A percentile compares a stretch with the other conserved stretches of the same genome.
Evolutionary conservation across 768 basidiomycete species (phyloP).

Genomic region (Neoboletus magnificus): DNA sequence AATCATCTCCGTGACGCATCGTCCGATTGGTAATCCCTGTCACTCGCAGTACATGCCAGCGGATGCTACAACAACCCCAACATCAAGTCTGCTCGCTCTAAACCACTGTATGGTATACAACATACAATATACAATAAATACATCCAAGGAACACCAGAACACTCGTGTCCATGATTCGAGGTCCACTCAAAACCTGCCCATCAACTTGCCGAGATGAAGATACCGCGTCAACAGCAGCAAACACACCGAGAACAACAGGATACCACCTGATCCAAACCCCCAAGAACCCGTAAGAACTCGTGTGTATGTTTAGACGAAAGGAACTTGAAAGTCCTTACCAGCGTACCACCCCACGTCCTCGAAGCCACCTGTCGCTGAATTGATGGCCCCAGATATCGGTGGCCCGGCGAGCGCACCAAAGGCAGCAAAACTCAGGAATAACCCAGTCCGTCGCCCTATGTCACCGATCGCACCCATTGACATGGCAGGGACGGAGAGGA

Average conservation of each 20-base stretch:
- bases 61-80: too few species aligned
- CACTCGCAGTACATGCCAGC: too few species aligned
- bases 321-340: slow-evolving; percentile 15
- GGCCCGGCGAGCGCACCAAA: slow-evolving; percentile 66
- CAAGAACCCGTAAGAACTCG: too few species aligned
- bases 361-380: slow-evolving; percentile 47
- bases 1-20: too few species aligned
- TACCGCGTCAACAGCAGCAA: slow-evolving; percentile 40
- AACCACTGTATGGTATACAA: background rate
- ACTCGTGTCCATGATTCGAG: background rate
- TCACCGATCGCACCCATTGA: slow-evolving; percentile 58
- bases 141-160: background rate
- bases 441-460: slow-evolving; percentile 62
- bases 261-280: slow-evolving; percentile 26
- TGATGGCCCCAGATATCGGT: slow-evolving; percentile 72
- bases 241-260: slow-evolving; percentile 40
- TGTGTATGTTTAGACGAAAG: background rate
- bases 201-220: slow-evolving; percentile 37
- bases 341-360: slow-evolving; percentile 40
- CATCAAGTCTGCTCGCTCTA: too few species aligned
- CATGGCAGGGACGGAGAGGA: slow-evolving; percentile 56
- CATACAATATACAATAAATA: too few species aligned
- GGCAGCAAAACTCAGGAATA: slow-evolving; percentile 58
- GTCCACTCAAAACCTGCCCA: slow-evolving; percentile 40
- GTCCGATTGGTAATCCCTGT: too few species aligned